Evolutionary conservation across 345 rosid genomes (phyloP).

Genomic region (Bretschneidera sinensis): DNA sequence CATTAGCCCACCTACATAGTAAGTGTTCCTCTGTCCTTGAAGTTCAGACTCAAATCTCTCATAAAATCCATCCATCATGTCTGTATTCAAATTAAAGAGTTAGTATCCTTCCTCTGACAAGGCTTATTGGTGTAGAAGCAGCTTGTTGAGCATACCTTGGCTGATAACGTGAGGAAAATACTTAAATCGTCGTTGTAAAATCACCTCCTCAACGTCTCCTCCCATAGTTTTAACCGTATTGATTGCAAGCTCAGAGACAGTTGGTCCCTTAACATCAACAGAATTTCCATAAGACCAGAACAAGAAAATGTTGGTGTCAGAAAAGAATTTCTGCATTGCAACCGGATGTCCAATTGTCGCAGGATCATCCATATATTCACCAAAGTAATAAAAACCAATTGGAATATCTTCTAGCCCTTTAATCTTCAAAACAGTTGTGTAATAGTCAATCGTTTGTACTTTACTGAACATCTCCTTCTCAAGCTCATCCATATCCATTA

Average conservation of each 20-base stretch:
- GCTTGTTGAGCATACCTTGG: conserved; percentile 38
- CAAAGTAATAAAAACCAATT: conserved; percentile 57
- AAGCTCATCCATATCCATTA: conserved; percentile 43
- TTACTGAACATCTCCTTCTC: conserved; percentile 52
- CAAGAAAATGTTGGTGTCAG: conserved; percentile 56
- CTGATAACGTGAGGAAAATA: conserved; percentile 64
- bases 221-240: conserved; percentile 39
- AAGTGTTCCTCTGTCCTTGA: conserved; percentile 54
- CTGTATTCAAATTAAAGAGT: conserved; percentile 27
- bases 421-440: conserved; percentile 55
- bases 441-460: conserved; percentile 62
- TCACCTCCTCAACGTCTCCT: conserved; percentile 39
- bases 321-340: conserved; percentile 66
- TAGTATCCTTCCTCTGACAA: neutral
- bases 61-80: conserved; percentile 62
- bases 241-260: conserved; percentile 37
- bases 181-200: conserved; percentile 53
- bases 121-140: conserved; percentile 1
- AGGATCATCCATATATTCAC: conserved; percentile 67
- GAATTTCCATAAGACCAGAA: conserved; percentile 70
- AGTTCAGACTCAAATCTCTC: conserved; percentile 50
- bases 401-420: conserved; percentile 55
- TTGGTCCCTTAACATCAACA: conserved; percentile 33
- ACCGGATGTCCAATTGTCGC: conserved; percentile 57
- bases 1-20: conserved; percentile 60